A percentile compares a stretch with the other conserved stretches of the same genome.
phyloP scores from a whole-genome alignment of 2,329 filamentous ascomycete genomes.

The Penicillium brasilianum region DNA sequence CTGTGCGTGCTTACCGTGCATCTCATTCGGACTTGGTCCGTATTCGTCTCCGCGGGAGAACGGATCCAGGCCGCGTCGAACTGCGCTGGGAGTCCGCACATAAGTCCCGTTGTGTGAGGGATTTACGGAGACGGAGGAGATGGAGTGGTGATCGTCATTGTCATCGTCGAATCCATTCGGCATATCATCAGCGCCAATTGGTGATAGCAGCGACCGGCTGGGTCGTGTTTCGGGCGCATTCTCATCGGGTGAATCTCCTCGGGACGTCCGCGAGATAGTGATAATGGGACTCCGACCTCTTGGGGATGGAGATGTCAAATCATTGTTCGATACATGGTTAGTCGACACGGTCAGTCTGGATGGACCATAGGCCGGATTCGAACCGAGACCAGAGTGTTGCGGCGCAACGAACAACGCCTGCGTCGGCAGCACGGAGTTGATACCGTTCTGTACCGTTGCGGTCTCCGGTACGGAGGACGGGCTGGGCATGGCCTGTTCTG shows the following conservation, averaged over 20 bases:
- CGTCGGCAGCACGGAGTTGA: conserved; percentile 16
- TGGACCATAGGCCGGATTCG: conserved; percentile 6
- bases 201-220: conserved; percentile 47
- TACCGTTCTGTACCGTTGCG: conserved; percentile 12
- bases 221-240: conserved; percentile 28
- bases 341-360: conserved; percentile 18
- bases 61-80: conserved; percentile 55
- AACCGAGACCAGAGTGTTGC: conserved; percentile 14
- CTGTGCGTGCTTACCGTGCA: conserved; percentile 52
- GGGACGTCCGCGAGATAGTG: conserved; percentile 49
- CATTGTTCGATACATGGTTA: conserved; percentile 7
- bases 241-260: conserved; percentile 51
- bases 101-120: conserved; percentile 55
- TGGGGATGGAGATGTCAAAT: conserved; percentile 27
- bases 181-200: conserved; percentile 32
- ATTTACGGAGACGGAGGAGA: conserved; percentile 28
- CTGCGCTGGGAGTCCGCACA: conserved; percentile 45
- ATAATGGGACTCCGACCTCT: conserved; percentile 51
- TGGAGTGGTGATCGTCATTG: conserved; percentile 26
- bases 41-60: conserved; percentile 50
- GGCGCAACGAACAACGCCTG: conserved; percentile 29
- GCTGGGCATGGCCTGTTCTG: conserved; percentile 39
- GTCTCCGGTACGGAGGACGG: conserved; percentile 33
- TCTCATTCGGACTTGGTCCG: conserved; percentile 57
- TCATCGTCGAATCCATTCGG: conserved; percentile 38